Conservation (phyloP, 2,329 filamentous ascomycete genomes). For the Akanthomyces lecanii region DNA sequence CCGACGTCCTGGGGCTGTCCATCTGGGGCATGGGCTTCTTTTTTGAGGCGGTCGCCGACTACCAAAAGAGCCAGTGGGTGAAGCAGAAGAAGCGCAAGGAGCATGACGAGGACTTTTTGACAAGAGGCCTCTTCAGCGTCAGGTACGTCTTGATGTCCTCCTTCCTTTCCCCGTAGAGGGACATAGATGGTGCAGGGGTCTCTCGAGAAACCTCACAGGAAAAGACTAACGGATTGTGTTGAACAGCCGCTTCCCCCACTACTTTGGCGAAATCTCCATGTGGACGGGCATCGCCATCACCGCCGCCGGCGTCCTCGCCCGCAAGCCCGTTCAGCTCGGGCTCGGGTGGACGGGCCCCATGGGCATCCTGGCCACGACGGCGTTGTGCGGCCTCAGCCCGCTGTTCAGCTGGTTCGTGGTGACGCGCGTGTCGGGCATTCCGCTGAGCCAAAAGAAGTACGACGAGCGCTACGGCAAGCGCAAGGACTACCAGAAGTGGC, state of each 20-base stretch:
- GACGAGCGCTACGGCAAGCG: conserved; percentile 59
- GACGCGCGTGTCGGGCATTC: conserved; percentile 59
- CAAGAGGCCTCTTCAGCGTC: conserved; percentile 57
- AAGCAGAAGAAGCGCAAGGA: conserved; percentile 58
- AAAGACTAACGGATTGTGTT: not conserved
- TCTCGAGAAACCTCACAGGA: not conserved
- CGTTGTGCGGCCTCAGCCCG: conserved; percentile 54
- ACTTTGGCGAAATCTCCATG: conserved; percentile 66
- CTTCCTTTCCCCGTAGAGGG: not conserved
- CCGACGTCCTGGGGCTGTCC: conserved; percentile 53
- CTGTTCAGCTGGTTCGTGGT: conserved; percentile 61
- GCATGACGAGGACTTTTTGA: conserved; percentile 64
- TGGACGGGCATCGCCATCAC: conserved; percentile 64
- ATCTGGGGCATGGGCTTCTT: conserved; percentile 56
- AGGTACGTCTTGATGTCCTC: conserved; percentile 32
- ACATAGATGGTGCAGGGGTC: not conserved
- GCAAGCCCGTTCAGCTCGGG: conserved; percentile 50
- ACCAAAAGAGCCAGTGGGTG: conserved; percentile 60
- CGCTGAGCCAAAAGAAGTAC: conserved; percentile 65
- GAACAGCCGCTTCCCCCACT: conserved; percentile 59
- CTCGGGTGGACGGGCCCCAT: conserved; percentile 50
- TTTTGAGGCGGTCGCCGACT: conserved; percentile 59
- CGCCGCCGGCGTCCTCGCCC: conserved; percentile 53
- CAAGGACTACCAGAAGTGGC: conserved; percentile 65
- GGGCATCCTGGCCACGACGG: conserved; percentile 28